Percentiles rank a stretch among this genome's conserved stretches.
phyloP scores from a whole-genome alignment of 1,284 basidiomycete genomes.

The Ceratobasidium sp. region DNA sequence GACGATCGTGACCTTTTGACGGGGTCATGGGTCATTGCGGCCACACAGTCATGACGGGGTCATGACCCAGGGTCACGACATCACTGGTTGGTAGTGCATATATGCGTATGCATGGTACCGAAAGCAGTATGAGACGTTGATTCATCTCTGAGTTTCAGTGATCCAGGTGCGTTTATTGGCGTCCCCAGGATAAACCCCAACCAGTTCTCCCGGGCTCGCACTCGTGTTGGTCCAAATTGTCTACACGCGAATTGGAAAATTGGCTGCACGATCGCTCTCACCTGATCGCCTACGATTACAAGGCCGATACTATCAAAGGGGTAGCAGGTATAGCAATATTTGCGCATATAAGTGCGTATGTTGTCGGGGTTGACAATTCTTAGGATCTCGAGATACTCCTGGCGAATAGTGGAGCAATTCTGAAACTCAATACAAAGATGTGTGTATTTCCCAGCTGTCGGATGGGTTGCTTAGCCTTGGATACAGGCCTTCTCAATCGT shows the following conservation, averaged over 20 bases:
- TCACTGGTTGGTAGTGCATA: too few relatives aligned
- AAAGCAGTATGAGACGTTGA: too few relatives aligned
- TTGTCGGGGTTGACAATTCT: slow-evolving; percentile 83
- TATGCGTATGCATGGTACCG: too few relatives aligned
- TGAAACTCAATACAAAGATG: slow-evolving; percentile 71
- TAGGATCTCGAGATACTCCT: slow-evolving; percentile 86
- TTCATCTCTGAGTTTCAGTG: too few relatives aligned
- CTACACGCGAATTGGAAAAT: slow-evolving; percentile 66
- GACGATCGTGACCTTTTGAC: too few relatives aligned
- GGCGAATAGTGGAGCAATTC: slow-evolving; percentile 66
- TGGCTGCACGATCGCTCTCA: slow-evolving; percentile 84
- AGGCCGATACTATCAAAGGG: slow-evolving; percentile 78
- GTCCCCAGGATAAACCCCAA: too few relatives aligned
- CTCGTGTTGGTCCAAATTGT: slow-evolving; percentile 61
- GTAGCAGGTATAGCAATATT: slow-evolving; percentile 78
- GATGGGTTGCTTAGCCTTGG: background rate
- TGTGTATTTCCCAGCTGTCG: background rate
- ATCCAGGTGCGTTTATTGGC: too few relatives aligned
- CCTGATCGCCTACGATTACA: slow-evolving; percentile 86
- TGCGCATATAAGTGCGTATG: slow-evolving; percentile 71
- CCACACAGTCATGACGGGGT: too few relatives aligned
- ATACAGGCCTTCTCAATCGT: slow-evolving; percentile 6
- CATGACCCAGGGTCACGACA: too few relatives aligned
- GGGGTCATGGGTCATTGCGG: too few relatives aligned
- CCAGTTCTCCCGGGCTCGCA: too few relatives aligned